These are phyloP conservation scores for Nematodospora anomalae DNA, from an alignment of 1,139 yeast species.

Conservation along the genomic window DNA sequence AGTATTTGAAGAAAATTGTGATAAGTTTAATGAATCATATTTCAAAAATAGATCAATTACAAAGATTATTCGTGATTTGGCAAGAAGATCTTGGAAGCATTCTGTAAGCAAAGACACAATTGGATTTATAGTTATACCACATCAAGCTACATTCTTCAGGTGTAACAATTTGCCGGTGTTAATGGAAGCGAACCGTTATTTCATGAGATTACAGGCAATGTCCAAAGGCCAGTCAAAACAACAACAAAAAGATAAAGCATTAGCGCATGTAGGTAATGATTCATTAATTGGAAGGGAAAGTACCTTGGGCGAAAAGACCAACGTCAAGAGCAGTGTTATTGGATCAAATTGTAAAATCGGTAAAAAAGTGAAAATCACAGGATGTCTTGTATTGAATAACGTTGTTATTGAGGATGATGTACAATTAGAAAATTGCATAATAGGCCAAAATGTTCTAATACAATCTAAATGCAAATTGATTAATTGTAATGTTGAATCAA, in stretches of 20 bases:
- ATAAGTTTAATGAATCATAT: constrained; percentile 38
- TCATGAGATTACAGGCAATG: constrained; percentile 54
- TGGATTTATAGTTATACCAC: constrained; percentile 64
- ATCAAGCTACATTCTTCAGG: constrained; percentile 68
- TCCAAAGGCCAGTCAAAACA: constrained; percentile 30
- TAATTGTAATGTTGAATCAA: constrained; percentile 84
- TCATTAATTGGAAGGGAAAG: constrained; percentile 68
- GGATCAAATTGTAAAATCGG: constrained; percentile 82
- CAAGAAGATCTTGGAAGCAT: constrained; percentile 91
- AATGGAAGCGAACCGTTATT: constrained; percentile 86
- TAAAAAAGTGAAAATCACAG: constrained; percentile 81
- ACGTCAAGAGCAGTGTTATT: constrained; percentile 77
- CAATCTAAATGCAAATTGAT: constrained; percentile 61
- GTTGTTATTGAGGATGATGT: constrained; percentile 79
- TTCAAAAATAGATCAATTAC: constrained; percentile 52
- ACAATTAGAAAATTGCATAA: constrained; percentile 83
- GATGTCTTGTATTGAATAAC: constrained; percentile 74
- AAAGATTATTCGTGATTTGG: constrained; percentile 79
- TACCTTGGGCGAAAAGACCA: constrained; percentile 70
- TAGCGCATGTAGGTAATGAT: constrained; percentile 85
- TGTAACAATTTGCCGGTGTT: constrained; percentile 76
- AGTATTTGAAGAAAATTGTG: constrained; percentile 31
- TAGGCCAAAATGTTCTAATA: constrained; percentile 69
- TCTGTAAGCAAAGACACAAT: constrained; percentile 57
- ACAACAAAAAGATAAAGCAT: constrained; percentile 50